Conservation (phyloP, 1,284 basidiomycete species). For the Cutaneotrichosporon sp. region DNA sequence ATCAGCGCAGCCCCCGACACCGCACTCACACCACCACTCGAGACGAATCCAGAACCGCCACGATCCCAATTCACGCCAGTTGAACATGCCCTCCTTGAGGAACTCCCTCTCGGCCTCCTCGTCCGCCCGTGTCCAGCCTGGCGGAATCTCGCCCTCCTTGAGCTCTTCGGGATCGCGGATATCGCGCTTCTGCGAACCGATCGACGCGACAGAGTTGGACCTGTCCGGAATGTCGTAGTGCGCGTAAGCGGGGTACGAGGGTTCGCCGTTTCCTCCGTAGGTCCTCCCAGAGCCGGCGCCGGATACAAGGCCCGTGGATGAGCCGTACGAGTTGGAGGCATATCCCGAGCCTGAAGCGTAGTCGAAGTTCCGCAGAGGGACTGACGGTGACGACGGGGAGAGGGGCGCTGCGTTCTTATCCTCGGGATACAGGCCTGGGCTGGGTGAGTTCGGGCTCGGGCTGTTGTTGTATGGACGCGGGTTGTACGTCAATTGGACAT, state of each 20-base stretch:
- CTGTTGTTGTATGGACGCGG: neutral
- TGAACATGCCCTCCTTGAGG: slow-evolving; percentile 48
- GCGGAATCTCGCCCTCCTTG: slow-evolving; percentile 22
- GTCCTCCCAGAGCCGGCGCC: too few relatives aligned
- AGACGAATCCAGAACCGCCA: slow-evolving; percentile 55
- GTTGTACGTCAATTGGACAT: neutral
- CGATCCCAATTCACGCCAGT: slow-evolving; percentile 51
- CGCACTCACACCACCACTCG: slow-evolving; percentile 54
- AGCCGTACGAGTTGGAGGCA: too few relatives aligned
- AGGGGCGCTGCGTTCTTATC: too few relatives aligned
- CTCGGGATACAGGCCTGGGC: too few relatives aligned
- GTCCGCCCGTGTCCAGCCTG: slow-evolving; percentile 43
- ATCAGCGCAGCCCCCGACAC: slow-evolving; percentile 1
- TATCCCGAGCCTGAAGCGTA: too few relatives aligned
- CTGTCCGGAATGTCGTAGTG: slow-evolving; percentile 2
- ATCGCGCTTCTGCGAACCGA: too few relatives aligned
- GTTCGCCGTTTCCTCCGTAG: neutral
- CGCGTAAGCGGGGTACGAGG: slow-evolving; percentile 5
- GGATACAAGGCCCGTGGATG: too few relatives aligned
- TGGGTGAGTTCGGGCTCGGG: neutral
- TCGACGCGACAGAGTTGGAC: too few relatives aligned
- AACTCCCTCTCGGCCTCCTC: slow-evolving; percentile 43
- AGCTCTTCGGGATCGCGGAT: neutral
- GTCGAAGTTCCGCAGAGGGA: too few relatives aligned
- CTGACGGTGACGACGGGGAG: too few relatives aligned